Conservation (phyloP, 2,329 filamentous ascomycete genomes). For the Arthrobotrys sinensis region DNA sequence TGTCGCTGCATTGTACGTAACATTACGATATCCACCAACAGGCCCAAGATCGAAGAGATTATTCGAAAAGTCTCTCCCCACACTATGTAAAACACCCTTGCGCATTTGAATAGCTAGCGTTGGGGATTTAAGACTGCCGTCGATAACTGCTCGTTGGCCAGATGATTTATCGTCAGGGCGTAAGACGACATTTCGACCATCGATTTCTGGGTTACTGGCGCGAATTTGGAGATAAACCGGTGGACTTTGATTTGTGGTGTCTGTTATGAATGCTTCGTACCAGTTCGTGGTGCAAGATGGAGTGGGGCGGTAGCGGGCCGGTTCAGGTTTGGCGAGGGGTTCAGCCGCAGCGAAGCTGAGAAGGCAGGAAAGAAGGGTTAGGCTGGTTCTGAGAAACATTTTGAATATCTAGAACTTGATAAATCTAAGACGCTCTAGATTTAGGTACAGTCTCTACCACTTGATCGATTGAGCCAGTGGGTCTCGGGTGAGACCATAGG, state of each 20-base stretch:
- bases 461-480: not conserved
- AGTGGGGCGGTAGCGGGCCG: conserved; percentile 13
- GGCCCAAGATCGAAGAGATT: conserved; percentile 50
- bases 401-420: not conserved
- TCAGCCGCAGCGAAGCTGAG: conserved; percentile 1
- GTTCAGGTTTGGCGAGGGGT: conserved; percentile 19
- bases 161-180: conserved; percentile 29
- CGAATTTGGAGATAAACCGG: conserved; percentile 55
- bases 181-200: conserved; percentile 54
- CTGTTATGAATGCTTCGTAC: conserved; percentile 54
- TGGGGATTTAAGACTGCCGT: conserved; percentile 34
- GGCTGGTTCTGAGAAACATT: conserved; percentile 17
- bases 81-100: conserved; percentile 32
- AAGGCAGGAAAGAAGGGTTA: conserved; percentile 10
- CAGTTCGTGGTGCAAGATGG: conserved; percentile 51
- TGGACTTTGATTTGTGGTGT: conserved; percentile 52
- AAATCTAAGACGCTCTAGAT: not conserved
- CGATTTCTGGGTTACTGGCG: conserved; percentile 43
- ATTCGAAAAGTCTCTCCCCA: conserved; percentile 48
- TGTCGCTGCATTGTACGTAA: conserved; percentile 42
- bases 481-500: not conserved
- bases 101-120: conserved; percentile 49
- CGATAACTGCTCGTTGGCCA: conserved; percentile 38
- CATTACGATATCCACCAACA: conserved; percentile 53
- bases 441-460: not conserved